phyloP scores from a whole-genome alignment of 2,329 filamentous ascomycete species.

The Ophiostoma ulmi region DNA sequence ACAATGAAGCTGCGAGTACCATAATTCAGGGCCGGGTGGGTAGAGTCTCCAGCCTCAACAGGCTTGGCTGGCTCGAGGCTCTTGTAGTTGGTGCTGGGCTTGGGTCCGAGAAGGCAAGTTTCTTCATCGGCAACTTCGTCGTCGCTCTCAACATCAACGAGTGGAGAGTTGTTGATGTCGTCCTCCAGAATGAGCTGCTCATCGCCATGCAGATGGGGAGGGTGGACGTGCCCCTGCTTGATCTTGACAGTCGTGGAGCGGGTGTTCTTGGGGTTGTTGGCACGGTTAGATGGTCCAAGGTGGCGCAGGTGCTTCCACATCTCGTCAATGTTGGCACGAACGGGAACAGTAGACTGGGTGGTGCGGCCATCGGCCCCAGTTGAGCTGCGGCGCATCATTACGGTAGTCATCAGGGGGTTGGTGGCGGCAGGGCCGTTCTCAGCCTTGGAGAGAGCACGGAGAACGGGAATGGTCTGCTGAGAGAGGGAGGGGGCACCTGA shows the following conservation, averaged over 20 bases:
- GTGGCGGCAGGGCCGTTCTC: conserved; percentile 39
- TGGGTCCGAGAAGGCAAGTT: conserved; percentile 42
- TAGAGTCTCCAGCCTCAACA: no score
- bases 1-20: not conserved
- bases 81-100: conserved; percentile 26
- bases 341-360: conserved; percentile 45
- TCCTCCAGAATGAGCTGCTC: not conserved
- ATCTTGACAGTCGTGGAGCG: conserved; percentile 62
- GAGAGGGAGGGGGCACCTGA: not conserved
- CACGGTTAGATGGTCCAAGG: conserved; percentile 62
- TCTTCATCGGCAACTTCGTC: conserved; percentile 37
- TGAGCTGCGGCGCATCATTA: conserved; percentile 56
- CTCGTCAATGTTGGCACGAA: conserved; percentile 58
- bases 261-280: conserved; percentile 58
- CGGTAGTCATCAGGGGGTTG: conserved; percentile 48
- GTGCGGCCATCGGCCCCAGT: conserved; percentile 49
- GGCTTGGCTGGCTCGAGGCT: not conserved
- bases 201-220: conserved; percentile 11
- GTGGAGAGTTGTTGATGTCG: not conserved
- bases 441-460: conserved; percentile 26
- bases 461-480: conserved; percentile 33
- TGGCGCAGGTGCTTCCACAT: conserved; percentile 60
- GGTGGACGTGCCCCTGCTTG: conserved; percentile 38
- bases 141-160: conserved; percentile 19
- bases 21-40: not conserved